These are phyloP conservation scores for Penicillium soppii DNA, from an alignment of 495 filamentous ascomycete genomes.

Conservation along the genomic window DNA sequence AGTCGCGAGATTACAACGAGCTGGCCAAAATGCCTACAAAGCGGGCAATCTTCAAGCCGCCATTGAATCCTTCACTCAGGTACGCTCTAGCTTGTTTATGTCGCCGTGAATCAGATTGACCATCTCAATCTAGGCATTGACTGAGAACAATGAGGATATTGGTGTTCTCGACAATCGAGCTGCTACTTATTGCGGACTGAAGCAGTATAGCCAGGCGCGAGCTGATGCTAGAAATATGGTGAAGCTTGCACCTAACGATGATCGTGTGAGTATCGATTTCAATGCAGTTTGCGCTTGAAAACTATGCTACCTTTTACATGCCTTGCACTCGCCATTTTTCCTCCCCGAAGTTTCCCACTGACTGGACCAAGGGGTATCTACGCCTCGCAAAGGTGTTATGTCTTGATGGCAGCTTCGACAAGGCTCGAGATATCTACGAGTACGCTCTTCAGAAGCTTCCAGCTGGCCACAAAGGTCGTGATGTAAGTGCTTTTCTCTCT, in stretches of 20 bases:
- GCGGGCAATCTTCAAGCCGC: constrained; percentile 41
- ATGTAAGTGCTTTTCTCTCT: constrained; percentile 31
- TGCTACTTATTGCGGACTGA: constrained; percentile 59
- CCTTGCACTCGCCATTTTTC: neutral
- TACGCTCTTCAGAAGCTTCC: constrained; percentile 55
- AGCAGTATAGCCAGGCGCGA: constrained; percentile 51
- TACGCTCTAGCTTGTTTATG: constrained; percentile 15
- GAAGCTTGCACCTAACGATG: constrained; percentile 44
- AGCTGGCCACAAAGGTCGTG: constrained; percentile 39
- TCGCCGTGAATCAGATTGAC: neutral
- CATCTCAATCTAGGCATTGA: constrained; percentile 33
- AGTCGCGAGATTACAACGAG: constrained; percentile 23
- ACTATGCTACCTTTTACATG: too few relatives aligned
- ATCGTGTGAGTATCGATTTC: constrained; percentile 37
- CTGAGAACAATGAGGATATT: constrained; percentile 31
- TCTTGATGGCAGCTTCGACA: constrained; percentile 50
- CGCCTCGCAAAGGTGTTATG: constrained; percentile 62
- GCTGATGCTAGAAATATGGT: constrained; percentile 63
- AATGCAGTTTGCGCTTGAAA: neutral
- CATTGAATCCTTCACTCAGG: constrained; percentile 42
- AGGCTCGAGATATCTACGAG: constrained; percentile 60
- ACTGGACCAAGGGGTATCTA: constrained; percentile 55
- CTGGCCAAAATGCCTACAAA: constrained; percentile 43
- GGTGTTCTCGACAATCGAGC: constrained; percentile 60
- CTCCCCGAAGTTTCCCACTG: neutral